These are phyloP conservation scores for Acer yangbiense DNA, from an alignment of 345 rosid genomes.

Conservation along the genomic window DNA sequence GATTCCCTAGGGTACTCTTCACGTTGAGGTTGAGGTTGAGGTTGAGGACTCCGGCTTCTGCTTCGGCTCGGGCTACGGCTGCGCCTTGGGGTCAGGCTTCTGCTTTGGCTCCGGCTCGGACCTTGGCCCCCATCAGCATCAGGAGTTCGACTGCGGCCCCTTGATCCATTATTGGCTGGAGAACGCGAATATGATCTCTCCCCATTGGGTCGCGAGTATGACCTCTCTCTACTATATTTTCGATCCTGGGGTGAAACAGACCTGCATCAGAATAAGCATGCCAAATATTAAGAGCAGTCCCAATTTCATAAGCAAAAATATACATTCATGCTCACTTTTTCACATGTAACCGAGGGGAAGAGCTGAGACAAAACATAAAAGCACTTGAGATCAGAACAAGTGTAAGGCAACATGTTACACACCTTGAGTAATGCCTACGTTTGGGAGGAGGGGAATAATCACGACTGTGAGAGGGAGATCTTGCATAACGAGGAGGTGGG, in stretches of 20 bases:
- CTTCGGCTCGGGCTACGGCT: constrained; percentile 28
- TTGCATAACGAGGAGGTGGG: constrained; percentile 71
- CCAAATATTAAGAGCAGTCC: not conserved
- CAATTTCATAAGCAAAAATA: not conserved
- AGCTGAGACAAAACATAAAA: not conserved
- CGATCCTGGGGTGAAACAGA: constrained; percentile 69
- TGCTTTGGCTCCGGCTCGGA: constrained; percentile 45
- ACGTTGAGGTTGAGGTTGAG: too few species aligned
- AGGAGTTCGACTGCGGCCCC: constrained; percentile 70
- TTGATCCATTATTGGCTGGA: constrained; percentile 61
- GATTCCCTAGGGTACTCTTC: constrained; percentile 36
- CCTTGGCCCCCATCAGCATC: constrained; percentile 41
- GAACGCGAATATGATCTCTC: constrained; percentile 74
- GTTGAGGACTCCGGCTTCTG: constrained; percentile 50
- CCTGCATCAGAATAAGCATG: constrained; percentile 36
- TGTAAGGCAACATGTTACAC: not conserved
- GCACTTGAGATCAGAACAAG: not conserved
- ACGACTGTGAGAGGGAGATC: constrained; percentile 66
- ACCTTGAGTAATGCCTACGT: constrained; percentile 67
- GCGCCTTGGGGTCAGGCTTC: constrained; percentile 46
- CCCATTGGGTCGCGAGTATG: constrained; percentile 59
- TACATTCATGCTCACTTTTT: not conserved
- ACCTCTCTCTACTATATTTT: constrained; percentile 50
- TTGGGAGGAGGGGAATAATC: constrained; percentile 69
- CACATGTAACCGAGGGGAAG: not conserved